Base-by-base conservation (phyloP, 1,284 basidiomycete genomes). In the Vanrija sp. region DNA sequence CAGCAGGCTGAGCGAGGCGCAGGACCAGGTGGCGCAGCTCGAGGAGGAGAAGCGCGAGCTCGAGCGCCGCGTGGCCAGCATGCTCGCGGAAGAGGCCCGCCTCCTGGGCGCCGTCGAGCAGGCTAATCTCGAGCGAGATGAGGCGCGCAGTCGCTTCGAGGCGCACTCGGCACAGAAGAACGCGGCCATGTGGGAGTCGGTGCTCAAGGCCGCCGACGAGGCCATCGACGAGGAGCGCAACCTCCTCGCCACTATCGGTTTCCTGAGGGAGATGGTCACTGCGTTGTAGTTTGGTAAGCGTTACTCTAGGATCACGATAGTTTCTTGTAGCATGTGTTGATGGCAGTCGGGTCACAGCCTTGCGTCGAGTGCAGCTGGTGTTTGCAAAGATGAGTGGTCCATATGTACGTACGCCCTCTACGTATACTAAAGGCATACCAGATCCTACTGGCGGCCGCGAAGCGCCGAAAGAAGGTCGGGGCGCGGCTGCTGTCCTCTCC, bases 401-500 rank as follows among this genome's bases (percentile, higher is more conserved):
- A 31, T 31, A n/a, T n/a, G n/a, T n/a, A n/a, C n/a, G n/a, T n/a
- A 31, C 31, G 31, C 12, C 31, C 31, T 31, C 31, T 12, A 12
- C 31, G 12, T 12, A 12, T 31, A 31, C 31, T 31, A 31, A 14
- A 31, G 31, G 12, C 31, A 31, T 14, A 14, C 31, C 12, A 8
- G 31, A 14, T 5, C 31, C 31, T 31, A 31, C 31, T 31, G 31
- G 31, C 31, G 31, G 31, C 31, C 31, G 31, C 31, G 31, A 14
- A 31, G 31, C 4, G 31, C 31, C 31, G 31, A 31, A 4, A 31
- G 31, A 31, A 31, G 12, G 31, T 31, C 31, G 31, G 31, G 31
- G 31, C 65, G 60, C 9, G 73, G 73, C 39, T 61, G 56, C 41
- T 69, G 67, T 3, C 74, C 74, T 47, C 65, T 60, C 50, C 74